Conservation (phyloP, 805 yeast genomes). For the Yamadazyma paraphyllophila region DNA sequence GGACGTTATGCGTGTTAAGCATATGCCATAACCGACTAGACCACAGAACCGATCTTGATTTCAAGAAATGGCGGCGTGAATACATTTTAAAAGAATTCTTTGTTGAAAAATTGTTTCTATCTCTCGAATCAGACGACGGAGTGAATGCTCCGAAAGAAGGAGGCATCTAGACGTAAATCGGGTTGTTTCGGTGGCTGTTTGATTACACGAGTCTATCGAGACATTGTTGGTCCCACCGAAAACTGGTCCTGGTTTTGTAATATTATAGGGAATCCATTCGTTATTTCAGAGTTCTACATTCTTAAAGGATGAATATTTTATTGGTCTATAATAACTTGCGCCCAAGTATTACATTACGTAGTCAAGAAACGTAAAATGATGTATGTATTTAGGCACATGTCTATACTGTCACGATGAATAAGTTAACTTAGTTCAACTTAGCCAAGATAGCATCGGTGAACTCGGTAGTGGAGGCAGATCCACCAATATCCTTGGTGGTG, state of each 20-base stretch:
- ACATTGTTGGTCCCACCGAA: no score
- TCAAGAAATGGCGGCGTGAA: neutral
- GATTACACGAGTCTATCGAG: no score
- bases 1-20: constrained; percentile 99
- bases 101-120: no score
- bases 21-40: constrained; percentile 99
- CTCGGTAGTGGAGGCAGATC: constrained; percentile 83
- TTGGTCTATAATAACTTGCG: neutral
- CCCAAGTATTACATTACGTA: neutral
- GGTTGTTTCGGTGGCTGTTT: no score
- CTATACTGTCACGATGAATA: neutral
- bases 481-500: constrained; percentile 91
- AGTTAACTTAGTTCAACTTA: constrained; percentile 45
- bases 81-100: no score
- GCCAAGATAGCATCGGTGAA: constrained; percentile 88
- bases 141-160: no score
- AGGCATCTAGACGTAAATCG: no score
- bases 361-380: neutral
- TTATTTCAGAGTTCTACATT: neutral
- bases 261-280: no score
- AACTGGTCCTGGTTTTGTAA: no score
- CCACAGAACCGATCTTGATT: constrained; percentile 72
- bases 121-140: no score
- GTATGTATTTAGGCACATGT: neutral
- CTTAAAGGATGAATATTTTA: neutral